Percentiles rank a stretch among this genome's conserved stretches.
These are phyloP conservation scores for Colletotrichum echinochloae DNA, from an alignment of 2,329 filamentous ascomycete species.

Conservation along the genomic window DNA sequence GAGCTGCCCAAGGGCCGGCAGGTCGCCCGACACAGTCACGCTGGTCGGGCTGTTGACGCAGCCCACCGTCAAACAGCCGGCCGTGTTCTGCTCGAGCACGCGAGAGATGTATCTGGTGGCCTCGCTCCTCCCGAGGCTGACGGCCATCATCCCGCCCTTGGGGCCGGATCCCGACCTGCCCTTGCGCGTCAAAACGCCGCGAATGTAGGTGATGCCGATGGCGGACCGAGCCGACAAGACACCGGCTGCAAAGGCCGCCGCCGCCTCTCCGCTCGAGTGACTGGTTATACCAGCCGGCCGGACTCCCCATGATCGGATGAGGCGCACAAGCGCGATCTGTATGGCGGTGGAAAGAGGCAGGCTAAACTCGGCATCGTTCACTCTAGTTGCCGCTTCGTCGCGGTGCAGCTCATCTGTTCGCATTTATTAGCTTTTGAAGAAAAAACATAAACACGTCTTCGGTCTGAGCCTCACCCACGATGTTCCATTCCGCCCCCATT, in stretches of 20 bases:
- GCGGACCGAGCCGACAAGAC: conserved; percentile 46
- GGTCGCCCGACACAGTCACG: conserved; percentile 37
- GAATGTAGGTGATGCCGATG: conserved; percentile 62
- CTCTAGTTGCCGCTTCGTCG: conserved; percentile 40
- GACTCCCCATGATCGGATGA: conserved; percentile 48
- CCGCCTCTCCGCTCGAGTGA: conserved; percentile 54
- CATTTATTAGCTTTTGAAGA: conserved; percentile 46
- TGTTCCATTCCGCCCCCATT: conserved; percentile 42
- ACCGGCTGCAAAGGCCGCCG: conserved; percentile 50
- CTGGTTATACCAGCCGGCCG: conserved; percentile 47
- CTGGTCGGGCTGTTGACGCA: conserved; percentile 40
- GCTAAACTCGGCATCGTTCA: conserved; percentile 32
- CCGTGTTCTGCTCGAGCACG: neutral
- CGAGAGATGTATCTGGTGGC: conserved; percentile 45
- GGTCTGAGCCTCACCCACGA: conserved; percentile 52
- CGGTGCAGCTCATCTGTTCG: conserved; percentile 51
- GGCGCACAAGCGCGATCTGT: conserved; percentile 55
- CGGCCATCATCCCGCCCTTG: conserved; percentile 66
- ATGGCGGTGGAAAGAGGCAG: conserved; percentile 57
- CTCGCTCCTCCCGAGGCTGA: conserved; percentile 53
- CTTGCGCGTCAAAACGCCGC: conserved; percentile 50
- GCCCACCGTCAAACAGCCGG: conserved; percentile 42
- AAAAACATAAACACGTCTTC: neutral
- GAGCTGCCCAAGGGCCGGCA: conserved; percentile 25
- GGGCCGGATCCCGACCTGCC: conserved; percentile 1